Evolutionary conservation across 768 basidiomycete genomes (phyloP).

Genomic region (Gautieria morchelliformis): DNA sequence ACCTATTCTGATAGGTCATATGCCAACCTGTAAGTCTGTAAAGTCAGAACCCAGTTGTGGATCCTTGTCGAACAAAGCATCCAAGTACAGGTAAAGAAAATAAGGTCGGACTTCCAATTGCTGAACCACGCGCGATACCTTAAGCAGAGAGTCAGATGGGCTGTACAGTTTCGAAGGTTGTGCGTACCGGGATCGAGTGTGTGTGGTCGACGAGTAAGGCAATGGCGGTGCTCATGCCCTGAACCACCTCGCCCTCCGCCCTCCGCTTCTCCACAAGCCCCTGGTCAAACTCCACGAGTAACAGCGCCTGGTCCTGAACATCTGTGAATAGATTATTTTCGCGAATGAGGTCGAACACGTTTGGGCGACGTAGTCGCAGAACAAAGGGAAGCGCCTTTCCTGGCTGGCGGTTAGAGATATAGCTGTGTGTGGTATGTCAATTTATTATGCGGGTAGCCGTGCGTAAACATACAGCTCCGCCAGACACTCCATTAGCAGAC

Average conservation of each 20-base stretch:
- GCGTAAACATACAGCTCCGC: constrained; percentile 64
- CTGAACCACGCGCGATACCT: constrained; percentile 83
- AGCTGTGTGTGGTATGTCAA: constrained; percentile 35
- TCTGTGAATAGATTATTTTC: constrained; percentile 92
- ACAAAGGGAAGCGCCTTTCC: constrained; percentile 91
- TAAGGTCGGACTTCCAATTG: constrained; percentile 69
- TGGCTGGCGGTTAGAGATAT: constrained; percentile 80
- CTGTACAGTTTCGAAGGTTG: not conserved
- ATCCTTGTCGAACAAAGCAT: constrained; percentile 82
- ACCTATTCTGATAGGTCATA: not conserved
- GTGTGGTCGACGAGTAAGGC: constrained; percentile 85
- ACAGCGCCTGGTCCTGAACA: constrained; percentile 85
- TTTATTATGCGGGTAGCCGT: not conserved
- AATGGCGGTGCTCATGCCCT: constrained; percentile 64
- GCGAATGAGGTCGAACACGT: constrained; percentile 90
- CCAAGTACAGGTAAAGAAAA: constrained; percentile 89
- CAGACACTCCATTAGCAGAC: constrained; percentile 83
- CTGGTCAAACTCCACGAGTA: constrained; percentile 91
- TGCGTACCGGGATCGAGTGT: constrained; percentile 85
- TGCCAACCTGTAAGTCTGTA: constrained; percentile 66
- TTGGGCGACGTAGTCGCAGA: constrained; percentile 73
- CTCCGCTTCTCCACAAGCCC: constrained; percentile 59
- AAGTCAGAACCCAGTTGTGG: constrained; percentile 70
- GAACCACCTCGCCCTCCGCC: constrained; percentile 30
- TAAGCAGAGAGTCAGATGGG: not conserved